These are phyloP conservation scores for Neurospora tetraspora DNA, from an alignment of 495 filamentous ascomycete genomes.

Conservation along the genomic window DNA sequence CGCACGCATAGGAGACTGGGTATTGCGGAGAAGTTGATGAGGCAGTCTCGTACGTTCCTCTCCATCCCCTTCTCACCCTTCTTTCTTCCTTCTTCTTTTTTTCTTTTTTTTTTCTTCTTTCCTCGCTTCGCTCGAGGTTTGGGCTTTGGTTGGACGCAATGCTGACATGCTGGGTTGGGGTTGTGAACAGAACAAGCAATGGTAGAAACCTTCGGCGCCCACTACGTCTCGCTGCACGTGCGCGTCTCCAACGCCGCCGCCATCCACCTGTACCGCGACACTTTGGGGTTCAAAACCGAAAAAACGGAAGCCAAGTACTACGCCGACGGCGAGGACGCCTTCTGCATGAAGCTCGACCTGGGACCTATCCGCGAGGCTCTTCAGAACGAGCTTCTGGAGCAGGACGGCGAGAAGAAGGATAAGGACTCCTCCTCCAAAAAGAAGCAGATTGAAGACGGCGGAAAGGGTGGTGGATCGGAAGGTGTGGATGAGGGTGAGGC, in stretches of 20 bases:
- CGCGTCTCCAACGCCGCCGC: constrained; percentile 88
- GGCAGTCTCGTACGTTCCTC: constrained; percentile 75
- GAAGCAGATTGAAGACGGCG: constrained; percentile 12
- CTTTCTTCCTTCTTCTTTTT: constrained; percentile 13
- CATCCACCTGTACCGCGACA: constrained; percentile 84
- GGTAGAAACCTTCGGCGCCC: constrained; percentile 83
- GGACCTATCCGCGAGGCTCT: constrained; percentile 46
- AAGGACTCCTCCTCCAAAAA: constrained; percentile 15
- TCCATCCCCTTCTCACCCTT: neutral
- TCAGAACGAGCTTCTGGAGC: constrained; percentile 23
- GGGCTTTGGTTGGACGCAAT: no score
- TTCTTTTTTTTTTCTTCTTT: neutral
- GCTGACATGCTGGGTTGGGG: no score
- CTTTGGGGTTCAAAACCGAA: constrained; percentile 81
- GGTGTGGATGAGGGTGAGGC: constrained; percentile 35
- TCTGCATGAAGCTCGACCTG: constrained; percentile 83
- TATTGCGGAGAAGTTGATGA: constrained; percentile 93
- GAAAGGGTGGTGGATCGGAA: neutral
- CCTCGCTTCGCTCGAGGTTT: neutral
- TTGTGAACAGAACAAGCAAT: constrained; percentile 79
- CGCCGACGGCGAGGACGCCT: constrained; percentile 95
- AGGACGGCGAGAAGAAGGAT: constrained; percentile 24
- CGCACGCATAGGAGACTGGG: constrained; percentile 84
- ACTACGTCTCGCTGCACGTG: constrained; percentile 92
- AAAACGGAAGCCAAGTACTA: constrained; percentile 94